Conservation (phyloP, 2,329 filamentous ascomycete genomes). For the Magnaporthiopsis rhizophila region DNA sequence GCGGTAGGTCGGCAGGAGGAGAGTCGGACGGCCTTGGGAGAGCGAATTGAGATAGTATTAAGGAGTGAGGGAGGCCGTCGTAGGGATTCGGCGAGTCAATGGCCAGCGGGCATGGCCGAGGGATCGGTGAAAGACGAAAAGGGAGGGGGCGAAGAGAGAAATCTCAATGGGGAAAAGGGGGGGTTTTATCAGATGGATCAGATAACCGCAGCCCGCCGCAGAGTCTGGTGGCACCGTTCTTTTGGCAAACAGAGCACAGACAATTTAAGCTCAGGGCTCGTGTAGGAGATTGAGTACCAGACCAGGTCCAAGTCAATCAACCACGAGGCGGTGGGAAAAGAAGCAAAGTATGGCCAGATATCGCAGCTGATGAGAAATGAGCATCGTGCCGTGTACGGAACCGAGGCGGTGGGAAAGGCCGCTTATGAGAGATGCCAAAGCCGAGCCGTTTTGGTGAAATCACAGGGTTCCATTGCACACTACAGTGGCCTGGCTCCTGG, state of each 20-base stretch:
- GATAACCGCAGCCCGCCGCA: background rate
- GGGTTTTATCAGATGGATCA: conserved; percentile 4
- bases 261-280: background rate
- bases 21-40: conserved; percentile 10
- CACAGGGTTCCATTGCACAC: background rate
- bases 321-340: background rate
- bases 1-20: conserved; percentile 3
- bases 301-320: too few species aligned
- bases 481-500: background rate
- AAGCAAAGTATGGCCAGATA: background rate
- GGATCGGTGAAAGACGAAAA: background rate
- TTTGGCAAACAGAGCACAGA: too few species aligned
- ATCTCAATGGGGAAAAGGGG: background rate
- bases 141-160: background rate
- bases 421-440: background rate
- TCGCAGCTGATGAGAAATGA: background rate
- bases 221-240: too few species aligned
- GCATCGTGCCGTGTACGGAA: background rate
- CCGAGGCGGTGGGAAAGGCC: background rate
- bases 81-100: background rate
- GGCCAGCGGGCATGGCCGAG: background rate
- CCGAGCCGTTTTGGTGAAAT: background rate
- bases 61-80: conserved; percentile 1
- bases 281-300: background rate
- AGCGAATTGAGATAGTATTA: background rate